Conservation (phyloP, 2,329 filamentous ascomycete genomes). For the Neopestalotiopsis sp. region DNA sequence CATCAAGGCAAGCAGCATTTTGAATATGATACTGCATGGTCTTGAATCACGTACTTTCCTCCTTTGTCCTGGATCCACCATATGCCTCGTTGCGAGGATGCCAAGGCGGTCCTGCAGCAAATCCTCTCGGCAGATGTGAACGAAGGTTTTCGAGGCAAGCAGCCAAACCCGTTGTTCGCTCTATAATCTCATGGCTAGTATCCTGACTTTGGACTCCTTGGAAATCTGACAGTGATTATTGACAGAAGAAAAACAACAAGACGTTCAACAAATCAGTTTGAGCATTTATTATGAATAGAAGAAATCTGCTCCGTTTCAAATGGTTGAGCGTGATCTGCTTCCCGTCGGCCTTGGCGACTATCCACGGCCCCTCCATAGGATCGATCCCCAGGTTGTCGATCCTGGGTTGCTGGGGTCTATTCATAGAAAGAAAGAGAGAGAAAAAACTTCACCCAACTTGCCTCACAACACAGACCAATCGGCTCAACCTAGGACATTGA, state of each 20-base stretch:
- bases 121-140: neutral
- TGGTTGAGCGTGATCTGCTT: neutral
- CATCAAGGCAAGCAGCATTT: no score
- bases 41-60: neutral
- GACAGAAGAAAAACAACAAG: no score
- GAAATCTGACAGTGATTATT: neutral
- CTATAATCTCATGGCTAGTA: no score
- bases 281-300: no score
- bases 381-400: slow-evolving; percentile 1
- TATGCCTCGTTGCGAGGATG: neutral
- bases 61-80: neutral
- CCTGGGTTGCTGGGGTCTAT: neutral
- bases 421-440: slow-evolving; percentile 1
- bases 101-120: neutral
- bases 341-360: neutral
- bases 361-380: neutral
- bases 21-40: neutral
- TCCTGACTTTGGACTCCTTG: neutral
- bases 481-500: neutral
- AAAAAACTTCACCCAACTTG: neutral
- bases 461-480: neutral
- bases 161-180: no score
- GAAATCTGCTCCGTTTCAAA: no score
- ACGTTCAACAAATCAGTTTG: no score
- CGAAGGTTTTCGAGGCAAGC: neutral